Conservation (phyloP, 306 rosid genomes). For the Pterocarpus macrocarpus region DNA sequence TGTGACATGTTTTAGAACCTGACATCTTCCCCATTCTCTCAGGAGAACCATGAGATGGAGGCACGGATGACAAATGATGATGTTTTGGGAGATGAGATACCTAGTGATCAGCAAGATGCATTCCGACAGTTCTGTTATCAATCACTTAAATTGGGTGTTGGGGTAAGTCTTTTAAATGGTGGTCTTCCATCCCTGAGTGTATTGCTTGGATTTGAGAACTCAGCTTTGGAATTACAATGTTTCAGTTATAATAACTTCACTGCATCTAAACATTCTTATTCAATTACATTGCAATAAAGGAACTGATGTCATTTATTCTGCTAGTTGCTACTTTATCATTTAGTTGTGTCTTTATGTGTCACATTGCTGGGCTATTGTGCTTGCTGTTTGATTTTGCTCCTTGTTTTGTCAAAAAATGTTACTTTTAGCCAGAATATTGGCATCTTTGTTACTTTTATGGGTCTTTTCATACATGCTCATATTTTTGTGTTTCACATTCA, state of each 20-base stretch:
- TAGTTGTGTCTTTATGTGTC: conserved; percentile 14
- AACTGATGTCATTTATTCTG: conserved; percentile 17
- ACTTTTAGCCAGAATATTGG: conserved; percentile 12
- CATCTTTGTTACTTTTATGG: neutral
- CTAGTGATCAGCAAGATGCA: conserved; percentile 88
- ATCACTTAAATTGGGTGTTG: conserved; percentile 77
- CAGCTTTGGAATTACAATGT: conserved; percentile 1
- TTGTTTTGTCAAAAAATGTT: neutral
- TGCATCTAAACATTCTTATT: conserved; percentile 15
- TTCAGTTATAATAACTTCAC: conserved; percentile 17
- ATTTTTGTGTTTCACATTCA: conserved; percentile 14
- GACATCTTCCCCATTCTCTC: conserved; percentile 37
- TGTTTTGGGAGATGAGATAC: conserved; percentile 97
- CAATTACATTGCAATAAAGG: conserved; percentile 37
- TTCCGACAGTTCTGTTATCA: conserved; percentile 94
- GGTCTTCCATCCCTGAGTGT: conserved; percentile 14
- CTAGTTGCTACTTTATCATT: conserved; percentile 12
- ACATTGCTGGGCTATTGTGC: conserved; percentile 12
- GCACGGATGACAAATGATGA: conserved; percentile 90
- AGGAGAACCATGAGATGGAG: conserved; percentile 75
- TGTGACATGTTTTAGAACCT: conserved; percentile 37
- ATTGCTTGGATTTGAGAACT: conserved; percentile 19
- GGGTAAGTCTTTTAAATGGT: conserved; percentile 64
- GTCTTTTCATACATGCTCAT: conserved; percentile 1
- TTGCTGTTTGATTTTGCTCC: conserved; percentile 16